Evolutionary conservation across 345 rosid genomes (phyloP).

Genomic region (Hirschfeldia incana): DNA sequence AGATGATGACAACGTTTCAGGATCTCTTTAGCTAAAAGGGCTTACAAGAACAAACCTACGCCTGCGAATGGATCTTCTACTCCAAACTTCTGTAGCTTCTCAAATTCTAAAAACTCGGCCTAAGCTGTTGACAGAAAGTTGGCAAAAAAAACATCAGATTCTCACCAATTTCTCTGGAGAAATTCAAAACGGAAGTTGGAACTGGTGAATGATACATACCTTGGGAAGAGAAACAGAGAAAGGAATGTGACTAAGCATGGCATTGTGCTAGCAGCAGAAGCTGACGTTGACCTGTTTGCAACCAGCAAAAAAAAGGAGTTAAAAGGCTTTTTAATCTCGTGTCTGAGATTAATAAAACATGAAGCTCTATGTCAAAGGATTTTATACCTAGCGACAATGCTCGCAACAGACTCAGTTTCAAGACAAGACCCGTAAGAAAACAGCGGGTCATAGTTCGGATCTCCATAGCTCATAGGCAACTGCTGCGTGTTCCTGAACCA

Average conservation of each 20-base stretch:
- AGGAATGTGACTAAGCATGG: constrained; percentile 39
- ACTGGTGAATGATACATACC: constrained; percentile 16
- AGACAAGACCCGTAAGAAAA: constrained; percentile 83
- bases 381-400: constrained; percentile 59
- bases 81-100: not conserved
- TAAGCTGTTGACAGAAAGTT: not conserved
- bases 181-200: not conserved
- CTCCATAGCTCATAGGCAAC: constrained; percentile 88
- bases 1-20: no score
- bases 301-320: not conserved
- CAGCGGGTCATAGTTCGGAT: constrained; percentile 75
- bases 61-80: not conserved
- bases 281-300: constrained; percentile 54
- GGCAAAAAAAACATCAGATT: not conserved
- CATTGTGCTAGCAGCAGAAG: constrained; percentile 36
- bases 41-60: no score
- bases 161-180: not conserved
- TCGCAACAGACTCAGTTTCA: constrained; percentile 62
- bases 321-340: not conserved
- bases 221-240: constrained; percentile 40
- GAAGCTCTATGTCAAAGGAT: not conserved
- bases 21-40: no score
- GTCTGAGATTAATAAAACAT: not conserved
- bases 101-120: not conserved
- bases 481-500: constrained; percentile 90